Evolutionary conservation across 2,329 filamentous ascomycete species (phyloP).

Genomic region (Aspergillus aculeatus): DNA sequence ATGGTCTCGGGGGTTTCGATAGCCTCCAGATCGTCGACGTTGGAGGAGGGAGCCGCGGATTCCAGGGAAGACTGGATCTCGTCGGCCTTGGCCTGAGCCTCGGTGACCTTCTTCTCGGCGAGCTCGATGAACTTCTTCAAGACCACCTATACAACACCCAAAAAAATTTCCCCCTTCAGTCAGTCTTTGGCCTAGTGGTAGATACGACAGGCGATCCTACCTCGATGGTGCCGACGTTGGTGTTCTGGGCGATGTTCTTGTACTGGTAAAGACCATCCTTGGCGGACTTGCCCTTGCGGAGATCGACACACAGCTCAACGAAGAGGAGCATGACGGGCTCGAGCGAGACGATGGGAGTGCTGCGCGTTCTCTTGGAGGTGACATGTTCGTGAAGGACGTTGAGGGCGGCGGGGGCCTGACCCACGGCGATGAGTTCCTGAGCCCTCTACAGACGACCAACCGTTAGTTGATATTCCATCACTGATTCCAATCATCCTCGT

Average conservation of each 20-base stretch:
- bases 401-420: slow-evolving; percentile 87
- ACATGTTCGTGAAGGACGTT: slow-evolving; percentile 98
- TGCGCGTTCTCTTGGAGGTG: slow-evolving; percentile 95
- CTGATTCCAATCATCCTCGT: slow-evolving; percentile 7
- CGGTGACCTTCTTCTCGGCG: slow-evolving; percentile 91
- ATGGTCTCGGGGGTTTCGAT: slow-evolving; percentile 98
- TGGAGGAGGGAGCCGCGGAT: slow-evolving; percentile 67
- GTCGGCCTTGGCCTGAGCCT: slow-evolving; percentile 92
- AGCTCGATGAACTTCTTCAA: slow-evolving; percentile 98
- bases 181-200: neutral
- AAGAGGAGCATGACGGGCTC: slow-evolving; percentile 98
- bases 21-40: slow-evolving; percentile 92
- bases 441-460: slow-evolving; percentile 60
- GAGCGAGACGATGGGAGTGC: slow-evolving; percentile 91
- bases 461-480: neutral
- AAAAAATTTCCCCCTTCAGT: neutral
- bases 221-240: slow-evolving; percentile 97
- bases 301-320: slow-evolving; percentile 93
- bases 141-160: slow-evolving; percentile 61
- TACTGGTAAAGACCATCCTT: slow-evolving; percentile 99
- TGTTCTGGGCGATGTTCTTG: slow-evolving; percentile 99
- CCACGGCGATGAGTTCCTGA: slow-evolving; percentile 97
- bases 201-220: slow-evolving; percentile 43
- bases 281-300: slow-evolving; percentile 96
- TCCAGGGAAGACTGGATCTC: slow-evolving; percentile 88